These are phyloP conservation scores for Trichophyton benhamiae DNA, from an alignment of 2,329 filamentous ascomycete species.

Conservation along the genomic window DNA sequence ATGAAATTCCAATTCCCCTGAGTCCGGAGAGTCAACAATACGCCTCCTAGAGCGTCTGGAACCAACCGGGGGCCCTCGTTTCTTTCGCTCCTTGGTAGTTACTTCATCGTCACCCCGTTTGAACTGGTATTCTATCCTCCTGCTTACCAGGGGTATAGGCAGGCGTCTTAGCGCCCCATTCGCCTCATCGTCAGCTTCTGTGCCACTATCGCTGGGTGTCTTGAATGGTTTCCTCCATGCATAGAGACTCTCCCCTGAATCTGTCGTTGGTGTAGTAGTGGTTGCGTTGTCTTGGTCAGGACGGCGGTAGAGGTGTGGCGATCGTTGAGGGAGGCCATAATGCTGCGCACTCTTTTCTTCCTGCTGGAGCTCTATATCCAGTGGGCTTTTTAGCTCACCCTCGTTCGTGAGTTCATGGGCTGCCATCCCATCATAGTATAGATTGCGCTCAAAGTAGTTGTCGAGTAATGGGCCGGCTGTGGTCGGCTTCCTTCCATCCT, in stretches of 20 bases:
- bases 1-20: slow-evolving; percentile 16
- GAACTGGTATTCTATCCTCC: not conserved
- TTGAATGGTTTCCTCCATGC: slow-evolving; percentile 19
- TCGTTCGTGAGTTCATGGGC: slow-evolving; percentile 2
- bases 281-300: not conserved
- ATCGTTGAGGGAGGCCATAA: not conserved
- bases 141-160: slow-evolving; percentile 52
- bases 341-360: not conserved
- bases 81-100: not conserved
- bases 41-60: not conserved
- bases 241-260: slow-evolving; percentile 20
- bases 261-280: not conserved
- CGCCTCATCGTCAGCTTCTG: slow-evolving; percentile 89
- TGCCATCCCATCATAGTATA: slow-evolving; percentile 6
- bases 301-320: not conserved
- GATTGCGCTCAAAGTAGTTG: not conserved
- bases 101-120: not conserved
- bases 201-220: slow-evolving; percentile 74
- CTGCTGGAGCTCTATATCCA: not conserved
- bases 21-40: slow-evolving; percentile 8
- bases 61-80: not conserved
- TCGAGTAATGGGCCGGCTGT: not conserved
- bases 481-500: slow-evolving; percentile 1
- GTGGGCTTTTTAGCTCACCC: not conserved
- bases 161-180: slow-evolving; percentile 62